Percentiles rank a stretch among this genome's conserved stretches.
Conservation (phyloP, 768 basidiomycete species). For the Hortiboletus campestris region DNA sequence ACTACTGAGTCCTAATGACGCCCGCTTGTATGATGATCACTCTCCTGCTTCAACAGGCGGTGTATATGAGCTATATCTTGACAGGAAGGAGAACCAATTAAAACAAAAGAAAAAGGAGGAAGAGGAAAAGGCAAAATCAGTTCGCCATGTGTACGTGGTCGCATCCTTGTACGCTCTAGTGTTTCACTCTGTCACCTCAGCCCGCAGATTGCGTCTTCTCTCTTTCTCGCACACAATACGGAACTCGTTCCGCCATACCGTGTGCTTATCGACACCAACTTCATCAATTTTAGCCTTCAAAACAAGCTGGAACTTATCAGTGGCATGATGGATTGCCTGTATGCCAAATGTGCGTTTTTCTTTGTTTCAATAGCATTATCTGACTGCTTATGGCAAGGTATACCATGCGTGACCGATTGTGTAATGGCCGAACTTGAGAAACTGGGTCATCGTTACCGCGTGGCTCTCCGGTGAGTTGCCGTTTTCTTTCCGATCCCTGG, state of each 20-base stretch:
- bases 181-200: conserved; percentile 37
- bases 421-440: conserved; percentile 99
- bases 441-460: conserved; percentile 90
- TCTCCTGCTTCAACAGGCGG: background rate
- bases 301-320: conserved; percentile 94
- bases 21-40: conserved; percentile 67
- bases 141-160: conserved; percentile 70
- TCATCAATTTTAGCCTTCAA: conserved; percentile 98
- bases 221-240: conserved; percentile 93
- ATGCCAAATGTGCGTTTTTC: conserved; percentile 81
- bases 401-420: conserved; percentile 98
- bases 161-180: background rate
- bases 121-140: conserved; percentile 73
- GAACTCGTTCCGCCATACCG: conserved; percentile 96
- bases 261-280: conserved; percentile 97
- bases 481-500: background rate
- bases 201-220: conserved; percentile 82
- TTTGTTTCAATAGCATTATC: background rate
- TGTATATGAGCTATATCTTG: conserved; percentile 5
- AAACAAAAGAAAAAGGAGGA: conserved; percentile 87
- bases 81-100: conserved; percentile 89
- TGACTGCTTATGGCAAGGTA: conserved; percentile 53
- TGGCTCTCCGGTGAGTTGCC: conserved; percentile 79
- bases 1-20: conserved; percentile 90
- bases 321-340: conserved; percentile 99